Percentiles rank a stretch among this genome's conserved stretches.
phyloP scores from a whole-genome alignment of 2,329 filamentous ascomycete genomes.

The Albophoma yamanashiensis region DNA sequence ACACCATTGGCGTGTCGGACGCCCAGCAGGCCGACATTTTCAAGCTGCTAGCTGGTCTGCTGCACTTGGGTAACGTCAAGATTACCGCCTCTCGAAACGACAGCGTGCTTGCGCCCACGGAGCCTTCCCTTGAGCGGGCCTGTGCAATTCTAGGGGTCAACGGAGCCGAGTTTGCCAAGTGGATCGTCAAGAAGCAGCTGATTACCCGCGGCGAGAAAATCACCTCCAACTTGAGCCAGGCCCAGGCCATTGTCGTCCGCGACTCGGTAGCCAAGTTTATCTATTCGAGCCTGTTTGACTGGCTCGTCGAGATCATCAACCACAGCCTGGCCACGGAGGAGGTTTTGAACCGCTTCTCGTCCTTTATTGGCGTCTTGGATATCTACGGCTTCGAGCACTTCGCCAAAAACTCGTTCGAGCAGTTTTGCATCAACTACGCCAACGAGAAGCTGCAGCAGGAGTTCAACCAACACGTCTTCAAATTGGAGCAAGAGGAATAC shows the following conservation, averaged over 20 bases:
- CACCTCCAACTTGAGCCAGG: slow-evolving; percentile 84
- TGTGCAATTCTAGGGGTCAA: slow-evolving; percentile 83
- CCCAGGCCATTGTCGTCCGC: slow-evolving; percentile 86
- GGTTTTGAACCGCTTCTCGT: slow-evolving; percentile 68
- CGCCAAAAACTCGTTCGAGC: slow-evolving; percentile 98
- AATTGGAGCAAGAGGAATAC: slow-evolving; percentile 97
- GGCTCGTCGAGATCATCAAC: slow-evolving; percentile 98
- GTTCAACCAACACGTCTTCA: slow-evolving; percentile 99
- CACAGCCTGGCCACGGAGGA: slow-evolving; percentile 79
- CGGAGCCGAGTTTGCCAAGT: slow-evolving; percentile 78
- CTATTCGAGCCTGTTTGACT: slow-evolving; percentile 96
- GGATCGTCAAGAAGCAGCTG: slow-evolving; percentile 98
- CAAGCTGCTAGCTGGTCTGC: slow-evolving; percentile 75
- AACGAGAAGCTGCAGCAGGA: slow-evolving; percentile 99
- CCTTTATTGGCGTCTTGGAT: slow-evolving; percentile 97
- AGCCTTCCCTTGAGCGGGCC: slow-evolving; percentile 73
- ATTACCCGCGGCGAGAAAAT: slow-evolving; percentile 97
- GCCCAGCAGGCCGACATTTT: slow-evolving; percentile 77
- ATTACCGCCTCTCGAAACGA: slow-evolving; percentile 86
- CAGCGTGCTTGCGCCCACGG: slow-evolving; percentile 68
- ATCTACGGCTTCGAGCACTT: slow-evolving; percentile 99
- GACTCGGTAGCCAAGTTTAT: slow-evolving; percentile 98
- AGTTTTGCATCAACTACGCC: slow-evolving; percentile 99
- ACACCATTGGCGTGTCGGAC: slow-evolving; percentile 73
- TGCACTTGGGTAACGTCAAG: slow-evolving; percentile 95